Evolutionary conservation across 2,329 filamentous ascomycete species (phyloP).

Genomic region (Diaporthe helianthi): DNA sequence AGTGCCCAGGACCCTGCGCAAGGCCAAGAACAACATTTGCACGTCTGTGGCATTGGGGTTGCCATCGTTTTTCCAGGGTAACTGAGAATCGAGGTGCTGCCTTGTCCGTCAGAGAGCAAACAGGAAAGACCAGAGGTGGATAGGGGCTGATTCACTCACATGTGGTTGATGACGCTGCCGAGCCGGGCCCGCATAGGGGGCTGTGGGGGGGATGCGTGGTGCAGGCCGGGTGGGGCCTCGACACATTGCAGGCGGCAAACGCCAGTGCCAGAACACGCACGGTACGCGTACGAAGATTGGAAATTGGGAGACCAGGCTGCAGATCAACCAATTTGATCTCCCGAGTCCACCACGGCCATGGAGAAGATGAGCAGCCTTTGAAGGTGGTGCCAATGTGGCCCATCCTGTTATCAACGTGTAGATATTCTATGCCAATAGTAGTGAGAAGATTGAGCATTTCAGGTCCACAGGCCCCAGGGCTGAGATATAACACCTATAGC

Average conservation of each 20-base stretch:
- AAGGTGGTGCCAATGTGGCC: neutral
- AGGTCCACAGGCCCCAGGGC: neutral
- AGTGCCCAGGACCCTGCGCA: neutral
- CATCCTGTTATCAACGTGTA: neutral
- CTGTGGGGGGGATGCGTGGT: neutral
- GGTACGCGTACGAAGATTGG: neutral
- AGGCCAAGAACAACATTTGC: constrained; percentile 11
- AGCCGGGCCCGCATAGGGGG: constrained; percentile 11
- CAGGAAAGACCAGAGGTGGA: neutral
- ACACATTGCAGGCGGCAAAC: neutral
- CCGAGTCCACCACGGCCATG: neutral
- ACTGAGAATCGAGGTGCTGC: neutral
- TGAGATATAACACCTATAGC: neutral
- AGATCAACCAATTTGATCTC: neutral
- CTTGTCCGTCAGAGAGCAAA: neutral
- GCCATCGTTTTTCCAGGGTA: neutral
- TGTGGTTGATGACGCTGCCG: constrained; percentile 17
- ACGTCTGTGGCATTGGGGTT: neutral
- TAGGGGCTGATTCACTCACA: neutral
- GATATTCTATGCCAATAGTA: neutral
- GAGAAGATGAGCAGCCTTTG: neutral
- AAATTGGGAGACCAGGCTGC: neutral
- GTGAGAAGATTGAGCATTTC: neutral
- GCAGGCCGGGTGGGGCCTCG: constrained; percentile 6
- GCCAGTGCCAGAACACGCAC: neutral